phyloP scores from a whole-genome alignment of 129 eudicot genomes.

The Chrysanthemum lavandulifolium region DNA sequence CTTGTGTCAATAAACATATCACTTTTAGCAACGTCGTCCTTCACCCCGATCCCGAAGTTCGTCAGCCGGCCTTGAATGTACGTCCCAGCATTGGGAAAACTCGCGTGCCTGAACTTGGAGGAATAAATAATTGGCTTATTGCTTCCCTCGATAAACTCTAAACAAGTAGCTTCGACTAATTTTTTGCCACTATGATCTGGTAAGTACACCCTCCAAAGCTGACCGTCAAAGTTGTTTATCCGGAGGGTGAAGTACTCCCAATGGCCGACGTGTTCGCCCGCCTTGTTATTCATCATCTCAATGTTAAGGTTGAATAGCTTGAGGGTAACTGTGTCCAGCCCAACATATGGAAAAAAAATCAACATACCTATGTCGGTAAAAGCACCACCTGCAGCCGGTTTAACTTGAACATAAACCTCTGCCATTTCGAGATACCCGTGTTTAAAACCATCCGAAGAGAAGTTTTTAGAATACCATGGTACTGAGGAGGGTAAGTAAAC shows the following conservation, averaged over 20 bases:
- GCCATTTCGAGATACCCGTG: constrained; percentile 63
- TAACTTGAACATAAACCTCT: constrained; percentile 79
- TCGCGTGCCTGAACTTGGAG: constrained; percentile 79
- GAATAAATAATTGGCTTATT: constrained; percentile 75
- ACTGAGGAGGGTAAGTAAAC: constrained; percentile 75
- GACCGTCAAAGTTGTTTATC: constrained; percentile 78
- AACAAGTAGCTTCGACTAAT: constrained; percentile 61
- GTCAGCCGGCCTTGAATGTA: constrained; percentile 62
- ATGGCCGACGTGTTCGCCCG: constrained; percentile 83
- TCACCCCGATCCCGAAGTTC: constrained; percentile 66
- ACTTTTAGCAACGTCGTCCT: constrained; percentile 68
- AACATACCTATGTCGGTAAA: constrained; percentile 88
- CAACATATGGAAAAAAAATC: constrained; percentile 91
- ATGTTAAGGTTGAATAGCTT: constrained; percentile 46
- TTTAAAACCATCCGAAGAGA: constrained; percentile 82
- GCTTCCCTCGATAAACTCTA: constrained; percentile 64
- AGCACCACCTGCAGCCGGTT: constrained; percentile 81
- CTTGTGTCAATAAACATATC: constrained; percentile 60
- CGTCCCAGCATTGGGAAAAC: constrained; percentile 77
- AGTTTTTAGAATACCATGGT: constrained; percentile 78
- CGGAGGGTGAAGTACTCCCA: constrained; percentile 96
- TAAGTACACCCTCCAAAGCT: constrained; percentile 65
- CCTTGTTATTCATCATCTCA: constrained; percentile 27
- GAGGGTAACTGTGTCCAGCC: constrained; percentile 65
- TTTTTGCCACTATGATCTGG: constrained; percentile 87